A percentile compares a stretch with the other conserved stretches of the same genome.
Conservation (phyloP, 2,329 filamentous ascomycete species). For the Beauveria sp. region DNA sequence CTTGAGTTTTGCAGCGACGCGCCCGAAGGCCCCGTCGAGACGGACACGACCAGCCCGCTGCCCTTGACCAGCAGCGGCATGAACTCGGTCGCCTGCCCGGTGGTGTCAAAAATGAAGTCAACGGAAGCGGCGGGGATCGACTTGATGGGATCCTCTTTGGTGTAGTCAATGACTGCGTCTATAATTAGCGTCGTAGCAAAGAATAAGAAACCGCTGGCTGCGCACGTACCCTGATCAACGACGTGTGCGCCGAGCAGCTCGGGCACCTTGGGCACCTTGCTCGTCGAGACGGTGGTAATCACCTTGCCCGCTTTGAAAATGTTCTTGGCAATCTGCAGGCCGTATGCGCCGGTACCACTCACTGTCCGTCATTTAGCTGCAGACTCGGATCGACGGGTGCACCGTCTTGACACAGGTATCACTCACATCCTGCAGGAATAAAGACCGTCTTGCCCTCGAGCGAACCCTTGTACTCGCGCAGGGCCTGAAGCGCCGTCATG, state of each 20-base stretch:
- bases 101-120: slow-evolving; percentile 37
- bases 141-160: slow-evolving; percentile 14
- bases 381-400: not conserved
- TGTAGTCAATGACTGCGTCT: slow-evolving; percentile 20
- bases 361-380: slow-evolving; percentile 11
- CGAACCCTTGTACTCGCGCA: slow-evolving; percentile 30
- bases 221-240: slow-evolving; percentile 26
- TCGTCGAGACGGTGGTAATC: slow-evolving; percentile 36
- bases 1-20: slow-evolving; percentile 24
- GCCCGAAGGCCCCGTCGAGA: slow-evolving; percentile 29
- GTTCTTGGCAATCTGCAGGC: slow-evolving; percentile 35
- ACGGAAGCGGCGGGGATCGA: slow-evolving; percentile 27
- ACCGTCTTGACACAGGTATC: not conserved
- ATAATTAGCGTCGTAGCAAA: not conserved
- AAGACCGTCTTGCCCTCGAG: slow-evolving; percentile 27
- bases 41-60: slow-evolving; percentile 27
- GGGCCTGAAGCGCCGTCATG: slow-evolving; percentile 32
- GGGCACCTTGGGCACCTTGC: slow-evolving; percentile 29
- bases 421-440: slow-evolving; percentile 20
- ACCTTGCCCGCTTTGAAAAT: slow-evolving; percentile 35
- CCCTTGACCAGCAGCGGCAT: slow-evolving; percentile 28
- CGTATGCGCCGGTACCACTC: slow-evolving; percentile 19
- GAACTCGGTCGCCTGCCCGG: slow-evolving; percentile 25
- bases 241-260: slow-evolving; percentile 30
- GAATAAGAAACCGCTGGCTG: not conserved